phyloP scores from a whole-genome alignment of 2,329 filamentous ascomycete genomes.

The Cytospora piceae region DNA sequence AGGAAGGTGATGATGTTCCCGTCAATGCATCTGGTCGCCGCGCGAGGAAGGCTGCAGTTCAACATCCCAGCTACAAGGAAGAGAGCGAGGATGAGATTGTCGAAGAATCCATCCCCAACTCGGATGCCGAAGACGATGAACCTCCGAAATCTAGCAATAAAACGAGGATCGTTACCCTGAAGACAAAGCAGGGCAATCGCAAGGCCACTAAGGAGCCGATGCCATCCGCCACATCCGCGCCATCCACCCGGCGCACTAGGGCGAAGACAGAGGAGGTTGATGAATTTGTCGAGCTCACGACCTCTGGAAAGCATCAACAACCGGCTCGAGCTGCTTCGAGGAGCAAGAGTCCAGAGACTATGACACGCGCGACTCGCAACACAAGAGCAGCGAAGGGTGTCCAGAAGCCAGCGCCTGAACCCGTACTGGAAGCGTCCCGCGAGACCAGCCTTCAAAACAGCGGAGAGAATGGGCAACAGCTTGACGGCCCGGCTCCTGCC shows the following conservation, averaged over 20 bases:
- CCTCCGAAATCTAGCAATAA: constrained; percentile 33
- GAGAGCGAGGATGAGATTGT: constrained; percentile 45
- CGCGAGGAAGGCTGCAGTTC: constrained; percentile 52
- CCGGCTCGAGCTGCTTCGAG: constrained; percentile 53
- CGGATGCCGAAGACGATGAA: constrained; percentile 37
- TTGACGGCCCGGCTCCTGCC: constrained; percentile 23
- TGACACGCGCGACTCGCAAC: constrained; percentile 46
- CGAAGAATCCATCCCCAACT: constrained; percentile 34
- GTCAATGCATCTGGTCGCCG: constrained; percentile 53
- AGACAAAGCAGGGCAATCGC: constrained; percentile 34
- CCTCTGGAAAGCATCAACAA: constrained; percentile 62
- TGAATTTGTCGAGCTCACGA: constrained; percentile 62
- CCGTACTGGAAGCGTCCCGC: constrained; percentile 57
- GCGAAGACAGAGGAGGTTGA: constrained; percentile 59
- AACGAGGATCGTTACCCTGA: constrained; percentile 51
- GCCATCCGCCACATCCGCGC: constrained; percentile 26
- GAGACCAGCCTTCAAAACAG: constrained; percentile 45
- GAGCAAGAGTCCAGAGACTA: constrained; percentile 60
- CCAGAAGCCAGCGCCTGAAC: constrained; percentile 51
- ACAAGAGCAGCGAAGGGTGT: constrained; percentile 57
- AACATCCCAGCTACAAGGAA: constrained; percentile 53
- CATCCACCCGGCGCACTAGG: constrained; percentile 52
- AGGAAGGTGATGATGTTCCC: constrained; percentile 45
- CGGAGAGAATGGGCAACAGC: constrained; percentile 37
- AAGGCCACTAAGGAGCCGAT: constrained; percentile 27